Percentiles rank a stretch among this genome's conserved stretches.
Conservation (phyloP, 805 yeast species). For the Kazachstania psychrophila region DNA sequence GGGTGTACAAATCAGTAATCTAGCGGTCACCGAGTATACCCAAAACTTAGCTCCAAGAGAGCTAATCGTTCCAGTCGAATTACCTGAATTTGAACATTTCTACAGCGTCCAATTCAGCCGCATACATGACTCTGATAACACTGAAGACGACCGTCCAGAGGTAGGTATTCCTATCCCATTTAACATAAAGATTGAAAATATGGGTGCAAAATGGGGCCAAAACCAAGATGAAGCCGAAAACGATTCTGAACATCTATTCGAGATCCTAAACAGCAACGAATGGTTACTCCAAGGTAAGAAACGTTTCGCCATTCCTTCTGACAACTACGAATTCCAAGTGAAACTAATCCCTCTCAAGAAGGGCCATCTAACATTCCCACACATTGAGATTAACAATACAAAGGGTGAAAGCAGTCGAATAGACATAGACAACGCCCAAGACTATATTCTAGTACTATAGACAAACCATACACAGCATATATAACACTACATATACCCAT, state of each 20-base stretch:
- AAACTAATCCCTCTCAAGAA: slow-evolving; percentile 63
- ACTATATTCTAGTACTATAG: slow-evolving; percentile 46
- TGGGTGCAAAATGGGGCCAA: slow-evolving; percentile 16
- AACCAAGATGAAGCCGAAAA: neutral
- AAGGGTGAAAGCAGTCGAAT: slow-evolving; percentile 42
- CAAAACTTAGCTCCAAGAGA: slow-evolving; percentile 14
- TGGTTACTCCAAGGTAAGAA: slow-evolving; percentile 79
- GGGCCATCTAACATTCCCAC: slow-evolving; percentile 66
- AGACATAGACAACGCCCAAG: slow-evolving; percentile 59
- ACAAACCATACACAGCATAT: neutral
- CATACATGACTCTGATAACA: neutral
- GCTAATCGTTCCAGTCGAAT: slow-evolving; percentile 21
- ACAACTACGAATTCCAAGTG: slow-evolving; percentile 33
- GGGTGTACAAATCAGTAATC: slow-evolving; percentile 16
- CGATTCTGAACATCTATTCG: slow-evolving; percentile 33
- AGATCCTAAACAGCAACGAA: slow-evolving; percentile 46
- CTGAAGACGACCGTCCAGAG: neutral
- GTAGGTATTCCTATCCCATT: slow-evolving; percentile 19
- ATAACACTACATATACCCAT: neutral
- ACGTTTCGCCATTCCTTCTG: slow-evolving; percentile 36
- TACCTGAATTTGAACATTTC: slow-evolving; percentile 20
- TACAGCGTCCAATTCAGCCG: slow-evolving; percentile 15
- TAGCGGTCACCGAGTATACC: slow-evolving; percentile 20
- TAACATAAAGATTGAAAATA: slow-evolving; percentile 11
- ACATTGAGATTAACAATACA: slow-evolving; percentile 37